phyloP scores from a whole-genome alignment of 2,329 filamentous ascomycete species.

The Aschersonia sp. region DNA sequence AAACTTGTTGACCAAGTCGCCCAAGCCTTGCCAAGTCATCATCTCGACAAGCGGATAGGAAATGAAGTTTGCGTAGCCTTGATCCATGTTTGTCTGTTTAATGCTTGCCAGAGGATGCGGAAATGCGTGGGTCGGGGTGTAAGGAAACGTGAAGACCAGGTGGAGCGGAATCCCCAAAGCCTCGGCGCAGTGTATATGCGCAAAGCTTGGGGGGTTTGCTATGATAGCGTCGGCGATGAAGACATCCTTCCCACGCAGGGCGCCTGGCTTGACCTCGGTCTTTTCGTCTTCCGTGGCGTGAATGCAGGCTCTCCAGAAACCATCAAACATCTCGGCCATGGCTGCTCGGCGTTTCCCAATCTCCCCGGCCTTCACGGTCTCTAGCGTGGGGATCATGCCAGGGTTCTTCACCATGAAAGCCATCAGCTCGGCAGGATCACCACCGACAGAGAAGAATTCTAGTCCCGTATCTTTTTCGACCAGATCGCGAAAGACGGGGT shows the following conservation, averaged over 20 bases:
- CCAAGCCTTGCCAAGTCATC: constrained; percentile 84
- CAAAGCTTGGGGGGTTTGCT: constrained; percentile 67
- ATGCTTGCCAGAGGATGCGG: constrained; percentile 68
- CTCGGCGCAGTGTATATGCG: constrained; percentile 68
- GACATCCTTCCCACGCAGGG: constrained; percentile 46
- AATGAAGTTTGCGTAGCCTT: constrained; percentile 65
- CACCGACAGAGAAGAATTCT: constrained; percentile 70
- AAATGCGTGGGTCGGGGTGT: constrained; percentile 60
- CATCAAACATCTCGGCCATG: constrained; percentile 73
- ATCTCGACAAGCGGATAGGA: constrained; percentile 69
- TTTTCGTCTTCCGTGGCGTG: constrained; percentile 53
- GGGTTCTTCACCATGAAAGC: constrained; percentile 81
- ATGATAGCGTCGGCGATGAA: constrained; percentile 72
- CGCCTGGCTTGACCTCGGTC: constrained; percentile 44
- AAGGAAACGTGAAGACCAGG: constrained; percentile 82
- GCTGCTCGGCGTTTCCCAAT: constrained; percentile 50
- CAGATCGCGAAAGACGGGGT: constrained; percentile 63
- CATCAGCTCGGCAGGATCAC: constrained; percentile 70
- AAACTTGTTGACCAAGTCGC: constrained; percentile 65
- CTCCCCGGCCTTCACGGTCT: constrained; percentile 60
- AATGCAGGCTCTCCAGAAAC: constrained; percentile 68
- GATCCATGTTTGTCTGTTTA: constrained; percentile 56
- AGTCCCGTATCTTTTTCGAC: constrained; percentile 57
- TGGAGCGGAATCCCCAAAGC: constrained; percentile 63
- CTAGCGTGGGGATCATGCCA: constrained; percentile 59